A percentile compares a stretch with the other conserved stretches of the same genome.
Evolutionary conservation across 495 filamentous ascomycete species (phyloP).

Genomic region (Daldinia concentrica): DNA sequence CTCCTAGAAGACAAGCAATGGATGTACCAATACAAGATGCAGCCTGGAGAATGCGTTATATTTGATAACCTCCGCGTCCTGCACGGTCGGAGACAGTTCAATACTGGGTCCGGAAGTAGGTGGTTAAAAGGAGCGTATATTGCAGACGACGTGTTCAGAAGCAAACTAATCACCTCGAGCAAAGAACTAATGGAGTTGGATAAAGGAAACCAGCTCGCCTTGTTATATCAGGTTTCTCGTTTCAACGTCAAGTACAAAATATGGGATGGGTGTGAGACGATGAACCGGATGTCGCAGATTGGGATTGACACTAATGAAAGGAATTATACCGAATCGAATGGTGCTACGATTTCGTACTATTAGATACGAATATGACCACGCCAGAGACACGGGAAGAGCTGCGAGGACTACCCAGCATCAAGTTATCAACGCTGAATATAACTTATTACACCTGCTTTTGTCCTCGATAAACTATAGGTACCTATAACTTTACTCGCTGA

Average conservation of each 20-base stretch:
- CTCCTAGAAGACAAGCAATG: conserved; percentile 58
- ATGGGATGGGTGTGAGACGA: not conserved
- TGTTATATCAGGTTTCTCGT: not conserved
- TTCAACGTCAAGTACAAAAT: not conserved
- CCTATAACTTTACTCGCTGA: too few species aligned
- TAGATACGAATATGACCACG: not conserved
- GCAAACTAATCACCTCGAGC: conserved; percentile 50
- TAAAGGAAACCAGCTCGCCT: not conserved
- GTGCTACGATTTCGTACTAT: not conserved
- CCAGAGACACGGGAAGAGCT: not conserved
- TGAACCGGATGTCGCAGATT: not conserved
- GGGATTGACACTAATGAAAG: not conserved
- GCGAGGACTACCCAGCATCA: not conserved
- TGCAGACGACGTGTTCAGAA: conserved; percentile 71
- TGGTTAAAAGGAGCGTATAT: conserved; percentile 91
- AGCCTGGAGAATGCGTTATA: conserved; percentile 82
- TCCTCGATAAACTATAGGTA: too few species aligned
- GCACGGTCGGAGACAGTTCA: conserved; percentile 80
- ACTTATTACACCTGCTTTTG: not conserved
- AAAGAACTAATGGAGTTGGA: conserved; percentile 2
- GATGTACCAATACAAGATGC: conserved; percentile 74
- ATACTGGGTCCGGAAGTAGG: conserved; percentile 65
- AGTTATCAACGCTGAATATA: not conserved
- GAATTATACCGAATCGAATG: not conserved
- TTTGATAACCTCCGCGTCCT: conserved; percentile 84